Percentiles rank a stretch among this genome's conserved stretches.
Conservation (phyloP, 352 stramenopile species). For the Pythium guiyangense region DNA sequence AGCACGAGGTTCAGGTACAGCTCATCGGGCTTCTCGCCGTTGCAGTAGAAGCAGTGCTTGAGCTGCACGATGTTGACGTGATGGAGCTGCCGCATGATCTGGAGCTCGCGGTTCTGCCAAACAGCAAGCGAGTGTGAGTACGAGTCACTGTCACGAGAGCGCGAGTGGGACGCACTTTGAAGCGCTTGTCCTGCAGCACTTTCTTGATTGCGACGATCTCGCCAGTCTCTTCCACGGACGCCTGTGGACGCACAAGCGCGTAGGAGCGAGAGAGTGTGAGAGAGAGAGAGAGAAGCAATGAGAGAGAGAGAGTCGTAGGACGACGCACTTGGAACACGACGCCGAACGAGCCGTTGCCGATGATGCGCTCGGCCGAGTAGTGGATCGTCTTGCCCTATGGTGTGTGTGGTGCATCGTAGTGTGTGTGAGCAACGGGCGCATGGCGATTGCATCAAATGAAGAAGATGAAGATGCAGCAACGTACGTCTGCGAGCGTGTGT, state of each 20-base stretch:
- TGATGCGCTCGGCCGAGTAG: conserved; percentile 98
- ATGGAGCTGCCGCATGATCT: conserved; percentile 98
- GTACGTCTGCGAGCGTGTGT: conserved; percentile 77
- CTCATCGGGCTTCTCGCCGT: conserved; percentile 93
- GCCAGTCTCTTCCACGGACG: conserved; percentile 94
- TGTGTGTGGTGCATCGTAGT: not conserved
- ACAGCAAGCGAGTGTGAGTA: conserved; percentile 4
- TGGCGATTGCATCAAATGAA: not conserved
- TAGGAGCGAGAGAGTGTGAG: not conserved
- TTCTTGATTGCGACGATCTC: conserved; percentile 99
- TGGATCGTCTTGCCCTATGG: conserved; percentile 83
- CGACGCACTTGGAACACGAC: conserved; percentile 95
- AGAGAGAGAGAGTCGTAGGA: not conserved
- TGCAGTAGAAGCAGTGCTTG: conserved; percentile 99
- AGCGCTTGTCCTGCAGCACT: conserved; percentile 99
- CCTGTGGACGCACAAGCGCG: conserved; percentile 22
- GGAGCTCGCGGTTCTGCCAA: conserved; percentile 95
- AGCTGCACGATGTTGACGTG: conserved; percentile 99
- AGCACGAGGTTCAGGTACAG: conserved; percentile 99
- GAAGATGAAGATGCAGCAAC: conserved; percentile 8
- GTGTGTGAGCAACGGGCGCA: not conserved
- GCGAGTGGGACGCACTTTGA: conserved; percentile 83
- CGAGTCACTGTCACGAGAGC: not conserved
- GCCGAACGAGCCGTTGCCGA: conserved; percentile 99
- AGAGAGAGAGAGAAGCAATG: not conserved